Evolutionary conservation across 2,329 filamentous ascomycete genomes (phyloP).

Genomic region (Aspergillus sp.): DNA sequence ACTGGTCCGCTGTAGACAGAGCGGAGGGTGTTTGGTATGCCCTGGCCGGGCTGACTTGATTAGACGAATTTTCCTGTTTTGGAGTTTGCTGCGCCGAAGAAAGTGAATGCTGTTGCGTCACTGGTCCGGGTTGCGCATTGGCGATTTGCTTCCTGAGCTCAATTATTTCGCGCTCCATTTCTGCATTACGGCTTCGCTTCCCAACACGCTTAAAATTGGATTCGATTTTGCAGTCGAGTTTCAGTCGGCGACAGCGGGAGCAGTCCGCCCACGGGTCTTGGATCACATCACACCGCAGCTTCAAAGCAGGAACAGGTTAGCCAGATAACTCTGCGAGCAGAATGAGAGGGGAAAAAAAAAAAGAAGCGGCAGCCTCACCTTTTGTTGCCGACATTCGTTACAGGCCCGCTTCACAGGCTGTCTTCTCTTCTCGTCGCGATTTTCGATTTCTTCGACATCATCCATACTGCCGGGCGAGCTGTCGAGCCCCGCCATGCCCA

Average conservation of each 20-base stretch:
- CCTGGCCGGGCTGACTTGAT: conserved; percentile 31
- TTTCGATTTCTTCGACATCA: conserved; percentile 45
- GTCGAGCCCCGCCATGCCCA: conserved; percentile 44
- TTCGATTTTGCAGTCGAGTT: conserved; percentile 65
- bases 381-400: conserved; percentile 70
- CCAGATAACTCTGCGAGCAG: background rate
- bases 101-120: conserved; percentile 24
- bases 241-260: conserved; percentile 62
- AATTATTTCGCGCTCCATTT: conserved; percentile 61
- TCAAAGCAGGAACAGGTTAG: conserved; percentile 7
- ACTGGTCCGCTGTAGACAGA: conserved; percentile 41
- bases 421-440: conserved; percentile 44
- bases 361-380: conserved; percentile 46
- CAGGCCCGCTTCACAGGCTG: conserved; percentile 62
- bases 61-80: conserved; percentile 38
- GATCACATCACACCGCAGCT: conserved; percentile 68
- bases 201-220: conserved; percentile 68
- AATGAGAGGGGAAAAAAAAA: background rate
- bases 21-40: conserved; percentile 37
- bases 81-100: conserved; percentile 29
- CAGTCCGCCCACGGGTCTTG: conserved; percentile 64
- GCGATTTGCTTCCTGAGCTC: conserved; percentile 51
- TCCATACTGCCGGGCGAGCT: conserved; percentile 49
- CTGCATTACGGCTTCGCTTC: conserved; percentile 65
- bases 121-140: conserved; percentile 29